Base-by-base conservation (phyloP, 306 rosid genomes). In the Fragaria ananassa region DNA sequence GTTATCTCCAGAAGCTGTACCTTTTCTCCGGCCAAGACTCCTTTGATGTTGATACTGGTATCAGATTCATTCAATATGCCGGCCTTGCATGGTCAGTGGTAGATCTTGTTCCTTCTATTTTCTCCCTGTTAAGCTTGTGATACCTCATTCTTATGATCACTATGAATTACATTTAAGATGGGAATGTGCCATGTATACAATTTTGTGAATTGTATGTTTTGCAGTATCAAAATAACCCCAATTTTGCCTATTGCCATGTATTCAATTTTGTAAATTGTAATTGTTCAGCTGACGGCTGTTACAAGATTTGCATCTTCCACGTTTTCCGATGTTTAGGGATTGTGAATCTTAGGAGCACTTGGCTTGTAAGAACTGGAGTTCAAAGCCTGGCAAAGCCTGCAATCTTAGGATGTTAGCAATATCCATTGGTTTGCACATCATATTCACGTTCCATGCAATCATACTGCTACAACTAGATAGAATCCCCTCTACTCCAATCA, bases 81-180 rank as follows among this genome's bases (percentile, higher is more conserved):
- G 96, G 99, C 51, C 97, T 95, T 31, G 97, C 97, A 0, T 95
- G 97, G 98, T 88, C 97, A 65, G 99, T 92, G 15, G 97, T 92
- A 5, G 99, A 95, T 82, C 88, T 95, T 46, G 99, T 95, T 58
- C 97, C 99, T 9, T 77, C 93, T 6, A 79, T 96, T 66, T 96
- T 92, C 80, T 27, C 91, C 46, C 83, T 85, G 73, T 49, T 85
- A 54, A 82, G 79, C 76, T 85, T 92, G 87, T 96, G 83, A 88
- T 66, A 35, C 60, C 39, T 62, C 9, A 37, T 57, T 39, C 46
- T 47, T 58, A 72, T 47, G 60, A 18, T 66, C 47, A 75, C 27
- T 4, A 17, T 51, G 51, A 27, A 47, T 37, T 39, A 19, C 44
- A 44, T 11, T 67, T 58, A 31, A 31, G 11, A 27, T 23, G 73